phyloP scores from a whole-genome alignment of 176 grass and related monocot species.

The Oryza brachyantha region DNA sequence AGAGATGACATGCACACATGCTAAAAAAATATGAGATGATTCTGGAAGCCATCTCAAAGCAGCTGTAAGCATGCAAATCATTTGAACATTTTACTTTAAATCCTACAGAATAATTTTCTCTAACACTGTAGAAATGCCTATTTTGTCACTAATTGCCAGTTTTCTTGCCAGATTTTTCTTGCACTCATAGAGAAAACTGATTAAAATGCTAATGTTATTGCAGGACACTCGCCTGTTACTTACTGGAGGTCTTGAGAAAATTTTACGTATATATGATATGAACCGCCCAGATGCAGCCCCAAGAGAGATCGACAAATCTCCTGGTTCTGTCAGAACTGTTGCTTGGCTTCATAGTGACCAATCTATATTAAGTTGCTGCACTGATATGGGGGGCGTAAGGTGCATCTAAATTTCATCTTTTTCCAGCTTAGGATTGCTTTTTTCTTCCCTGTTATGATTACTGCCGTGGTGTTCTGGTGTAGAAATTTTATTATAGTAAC shows the following conservation, averaged over 20 bases:
- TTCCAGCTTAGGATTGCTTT: not conserved
- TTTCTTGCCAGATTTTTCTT: no score
- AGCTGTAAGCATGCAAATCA: not conserved
- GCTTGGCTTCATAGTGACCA: constrained; percentile 88
- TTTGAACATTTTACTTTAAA: not conserved
- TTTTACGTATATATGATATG: constrained; percentile 80
- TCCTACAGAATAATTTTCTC: not conserved
- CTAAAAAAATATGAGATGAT: not conserved
- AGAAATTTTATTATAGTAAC: not conserved
- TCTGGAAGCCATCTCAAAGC: not conserved
- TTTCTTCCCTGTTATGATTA: not conserved
- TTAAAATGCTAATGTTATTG: not conserved
- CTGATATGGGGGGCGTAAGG: constrained; percentile 75
- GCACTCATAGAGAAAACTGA: no score
- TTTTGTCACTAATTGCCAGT: no score
- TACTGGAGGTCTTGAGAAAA: constrained; percentile 80
- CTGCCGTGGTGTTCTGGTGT: not conserved
- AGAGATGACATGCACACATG: no score
- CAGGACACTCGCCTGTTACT: constrained; percentile 76
- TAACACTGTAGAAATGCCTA: no score
- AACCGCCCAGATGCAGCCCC: constrained; percentile 76
- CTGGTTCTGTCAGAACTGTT: constrained; percentile 71
- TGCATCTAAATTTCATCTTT: constrained; percentile 13
- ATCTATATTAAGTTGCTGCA: constrained; percentile 78
- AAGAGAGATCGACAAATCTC: constrained; percentile 77